A percentile compares a stretch with the other conserved stretches of the same genome.
Evolutionary conservation across 106 monocot species (phyloP).

Genomic region (Allium cepa): DNA sequence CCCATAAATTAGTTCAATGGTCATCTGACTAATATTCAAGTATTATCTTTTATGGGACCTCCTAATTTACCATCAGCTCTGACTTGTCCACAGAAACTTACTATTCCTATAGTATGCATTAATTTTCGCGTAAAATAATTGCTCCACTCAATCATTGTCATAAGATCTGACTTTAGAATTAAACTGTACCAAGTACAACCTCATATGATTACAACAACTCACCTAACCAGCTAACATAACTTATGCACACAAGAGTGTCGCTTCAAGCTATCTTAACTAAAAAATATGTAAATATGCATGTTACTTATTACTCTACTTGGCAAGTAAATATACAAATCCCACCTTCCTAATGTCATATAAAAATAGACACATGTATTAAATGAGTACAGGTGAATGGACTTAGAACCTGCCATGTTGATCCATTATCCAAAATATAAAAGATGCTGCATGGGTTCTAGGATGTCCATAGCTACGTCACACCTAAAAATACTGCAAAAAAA

Average conservation of each 20-base stretch:
- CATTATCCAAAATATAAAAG: not conserved
- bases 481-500: not conserved
- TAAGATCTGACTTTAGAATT: not conserved
- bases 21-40: too few species aligned
- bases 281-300: not conserved
- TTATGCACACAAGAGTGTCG: not conserved
- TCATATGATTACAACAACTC: slow-evolving; percentile 1
- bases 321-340: not conserved
- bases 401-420: not conserved
- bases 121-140: not conserved
- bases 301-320: not conserved
- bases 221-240: not conserved
- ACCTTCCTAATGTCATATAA: not conserved
- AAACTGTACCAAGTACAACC: not conserved
- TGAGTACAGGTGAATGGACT: not conserved
- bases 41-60: too few species aligned
- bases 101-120: not conserved
- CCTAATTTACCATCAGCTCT: not conserved
- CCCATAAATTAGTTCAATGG: too few species aligned
- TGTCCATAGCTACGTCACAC: not conserved
- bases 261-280: not conserved
- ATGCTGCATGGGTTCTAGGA: not conserved
- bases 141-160: not conserved
- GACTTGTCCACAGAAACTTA: not conserved
- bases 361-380: not conserved